phyloP scores from a whole-genome alignment of 768 basidiomycete species.

The Pulveroboletus sp. region DNA sequence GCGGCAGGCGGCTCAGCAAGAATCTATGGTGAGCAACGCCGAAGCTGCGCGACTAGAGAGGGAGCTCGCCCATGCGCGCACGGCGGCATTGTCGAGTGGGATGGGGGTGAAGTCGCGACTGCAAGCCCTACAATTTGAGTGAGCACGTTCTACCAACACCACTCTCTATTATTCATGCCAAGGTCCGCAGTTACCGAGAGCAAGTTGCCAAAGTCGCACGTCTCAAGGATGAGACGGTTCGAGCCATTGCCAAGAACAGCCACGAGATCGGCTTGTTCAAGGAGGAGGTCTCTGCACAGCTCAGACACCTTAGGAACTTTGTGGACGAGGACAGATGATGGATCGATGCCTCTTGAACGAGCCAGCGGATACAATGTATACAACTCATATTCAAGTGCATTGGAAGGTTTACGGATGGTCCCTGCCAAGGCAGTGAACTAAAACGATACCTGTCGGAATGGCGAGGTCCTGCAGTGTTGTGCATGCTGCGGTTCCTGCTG shows the following conservation, averaged over 20 bases:
- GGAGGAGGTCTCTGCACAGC: slow-evolving; percentile 66
- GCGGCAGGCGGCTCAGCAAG: slow-evolving; percentile 68
- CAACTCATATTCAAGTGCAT: too few species aligned
- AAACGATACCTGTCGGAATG: too few species aligned
- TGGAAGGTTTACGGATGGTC: too few species aligned
- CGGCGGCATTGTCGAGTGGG: slow-evolving; percentile 74
- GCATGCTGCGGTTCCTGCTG: too few species aligned
- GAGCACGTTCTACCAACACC: slow-evolving; percentile 21
- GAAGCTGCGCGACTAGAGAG: slow-evolving; percentile 66
- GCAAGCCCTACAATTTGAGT: slow-evolving; percentile 76
- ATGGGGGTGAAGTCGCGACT: slow-evolving; percentile 76
- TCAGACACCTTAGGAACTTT: slow-evolving; percentile 64
- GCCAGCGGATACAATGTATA: not conserved
- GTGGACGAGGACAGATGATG: slow-evolving; percentile 46
- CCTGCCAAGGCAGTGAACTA: too few species aligned
- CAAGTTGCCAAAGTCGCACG: slow-evolving; percentile 72
- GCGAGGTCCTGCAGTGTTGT: too few species aligned
- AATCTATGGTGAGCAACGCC: slow-evolving; percentile 58
- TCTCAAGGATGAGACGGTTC: slow-evolving; percentile 73
- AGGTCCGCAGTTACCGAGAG: slow-evolving; percentile 60
- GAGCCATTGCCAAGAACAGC: slow-evolving; percentile 78
- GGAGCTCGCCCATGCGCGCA: slow-evolving; percentile 69
- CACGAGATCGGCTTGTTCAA: slow-evolving; percentile 82
- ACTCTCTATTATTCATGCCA: slow-evolving; percentile 1
- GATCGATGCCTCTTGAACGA: not conserved